Evolutionary conservation across 2,329 filamentous ascomycete species (phyloP).

Genomic region (Fusarium sp.): DNA sequence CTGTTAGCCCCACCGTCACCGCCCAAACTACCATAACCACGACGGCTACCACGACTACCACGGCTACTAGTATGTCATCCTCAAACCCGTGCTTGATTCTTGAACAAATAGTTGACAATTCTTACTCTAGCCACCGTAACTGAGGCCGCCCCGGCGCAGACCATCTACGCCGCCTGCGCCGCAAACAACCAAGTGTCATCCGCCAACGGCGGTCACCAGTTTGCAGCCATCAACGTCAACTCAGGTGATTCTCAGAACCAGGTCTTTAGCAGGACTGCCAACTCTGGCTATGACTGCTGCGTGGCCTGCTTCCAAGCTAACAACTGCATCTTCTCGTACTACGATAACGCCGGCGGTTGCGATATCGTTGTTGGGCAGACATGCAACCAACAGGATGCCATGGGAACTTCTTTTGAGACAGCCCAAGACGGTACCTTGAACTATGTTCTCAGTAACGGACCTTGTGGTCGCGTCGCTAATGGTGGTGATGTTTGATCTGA

Average conservation of each 20-base stretch:
- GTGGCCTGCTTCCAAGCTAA: not conserved
- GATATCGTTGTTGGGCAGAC: not conserved
- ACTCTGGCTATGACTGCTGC: not conserved
- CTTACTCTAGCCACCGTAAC: not conserved
- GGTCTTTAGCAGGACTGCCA: not conserved
- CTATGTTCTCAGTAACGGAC: not conserved
- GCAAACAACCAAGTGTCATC: not conserved
- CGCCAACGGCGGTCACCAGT: not conserved
- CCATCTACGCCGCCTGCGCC: not conserved
- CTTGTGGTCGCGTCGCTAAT: not conserved
- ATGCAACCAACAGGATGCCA: not conserved
- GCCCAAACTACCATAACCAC: not conserved
- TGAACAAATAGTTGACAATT: no score
- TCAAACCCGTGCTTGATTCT: no score
- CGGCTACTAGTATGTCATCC: not conserved
- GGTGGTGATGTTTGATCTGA: not conserved
- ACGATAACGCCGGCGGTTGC: not conserved
- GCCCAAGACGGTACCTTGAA: not conserved
- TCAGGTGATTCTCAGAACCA: not conserved
- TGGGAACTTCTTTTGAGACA: not conserved
- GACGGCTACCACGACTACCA: not conserved
- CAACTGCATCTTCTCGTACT: not conserved
- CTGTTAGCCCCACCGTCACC: not conserved
- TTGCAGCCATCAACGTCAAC: not conserved
- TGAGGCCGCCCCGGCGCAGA: not conserved